Conservation (phyloP, 2,329 filamentous ascomycete species). For the Gaeumannomyces tritici region DNA sequence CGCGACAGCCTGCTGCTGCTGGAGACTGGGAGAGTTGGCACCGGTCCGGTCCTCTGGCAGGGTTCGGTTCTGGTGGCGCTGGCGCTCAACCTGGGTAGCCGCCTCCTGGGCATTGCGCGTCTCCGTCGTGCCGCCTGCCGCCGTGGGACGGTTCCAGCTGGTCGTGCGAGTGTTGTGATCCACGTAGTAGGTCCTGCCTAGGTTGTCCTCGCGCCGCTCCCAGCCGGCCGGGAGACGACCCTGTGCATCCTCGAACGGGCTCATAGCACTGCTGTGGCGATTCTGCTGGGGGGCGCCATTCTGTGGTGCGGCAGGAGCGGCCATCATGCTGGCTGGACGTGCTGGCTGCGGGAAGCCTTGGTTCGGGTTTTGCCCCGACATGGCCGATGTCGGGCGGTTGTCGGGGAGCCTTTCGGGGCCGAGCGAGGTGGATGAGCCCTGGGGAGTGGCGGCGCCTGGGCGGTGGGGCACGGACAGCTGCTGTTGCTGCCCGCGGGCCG, state of each 20-base stretch:
- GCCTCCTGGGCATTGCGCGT: constrained; percentile 75
- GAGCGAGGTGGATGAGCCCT: constrained; percentile 31
- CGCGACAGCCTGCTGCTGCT: constrained; percentile 29
- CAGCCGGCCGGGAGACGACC: constrained; percentile 86
- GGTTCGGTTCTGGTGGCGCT: constrained; percentile 90
- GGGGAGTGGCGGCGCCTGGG: constrained; percentile 32
- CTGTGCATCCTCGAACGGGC: constrained; percentile 93
- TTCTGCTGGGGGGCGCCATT: constrained; percentile 21
- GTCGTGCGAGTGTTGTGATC: constrained; percentile 96
- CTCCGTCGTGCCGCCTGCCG: constrained; percentile 55
- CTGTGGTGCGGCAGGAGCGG: constrained; percentile 7
- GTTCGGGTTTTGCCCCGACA: constrained; percentile 17
- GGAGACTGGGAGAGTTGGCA: constrained; percentile 77
- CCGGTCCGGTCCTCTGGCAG: constrained; percentile 92
- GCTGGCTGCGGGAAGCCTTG: constrained; percentile 17
- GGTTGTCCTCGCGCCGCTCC: constrained; percentile 91
- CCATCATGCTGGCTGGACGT: constrained; percentile 36
- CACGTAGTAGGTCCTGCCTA: constrained; percentile 94
- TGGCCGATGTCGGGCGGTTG: constrained; percentile 38
- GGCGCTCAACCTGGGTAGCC: constrained; percentile 84
- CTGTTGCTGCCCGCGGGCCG: constrained; percentile 43
- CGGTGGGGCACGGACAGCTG: constrained; percentile 21
- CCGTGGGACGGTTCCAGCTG: constrained; percentile 86
- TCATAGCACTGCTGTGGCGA: constrained; percentile 52
- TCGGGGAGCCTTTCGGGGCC: constrained; percentile 34